These are phyloP conservation scores for Narthecium ossifragum DNA, from an alignment of 106 monocot genomes.

Conservation along the genomic window DNA sequence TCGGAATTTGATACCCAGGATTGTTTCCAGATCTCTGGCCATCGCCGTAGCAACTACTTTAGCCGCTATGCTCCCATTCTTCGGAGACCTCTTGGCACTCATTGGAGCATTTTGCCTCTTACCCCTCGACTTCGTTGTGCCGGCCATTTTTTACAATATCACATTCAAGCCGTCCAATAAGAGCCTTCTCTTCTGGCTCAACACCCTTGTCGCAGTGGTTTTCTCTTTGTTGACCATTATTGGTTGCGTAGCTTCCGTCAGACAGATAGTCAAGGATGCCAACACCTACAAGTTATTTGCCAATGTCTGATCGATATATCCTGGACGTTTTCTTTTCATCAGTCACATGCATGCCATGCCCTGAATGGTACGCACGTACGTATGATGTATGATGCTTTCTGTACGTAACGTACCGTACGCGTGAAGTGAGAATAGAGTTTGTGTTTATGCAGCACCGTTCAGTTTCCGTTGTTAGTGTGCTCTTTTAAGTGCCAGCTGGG, in stretches of 20 bases:
- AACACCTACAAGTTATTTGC: constrained; percentile 28
- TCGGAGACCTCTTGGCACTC: constrained; percentile 74
- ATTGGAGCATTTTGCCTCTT: constrained; percentile 84
- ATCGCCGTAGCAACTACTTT: constrained; percentile 44
- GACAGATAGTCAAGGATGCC: constrained; percentile 42
- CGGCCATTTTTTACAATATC: constrained; percentile 58
- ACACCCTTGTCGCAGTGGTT: constrained; percentile 38
- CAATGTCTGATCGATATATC: constrained; percentile 24
- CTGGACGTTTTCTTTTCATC: too few species aligned
- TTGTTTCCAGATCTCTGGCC: constrained; percentile 52
- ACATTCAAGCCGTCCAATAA: constrained; percentile 65
- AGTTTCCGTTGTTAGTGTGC: too few species aligned
- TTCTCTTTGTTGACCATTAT: constrained; percentile 47
- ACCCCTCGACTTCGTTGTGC: constrained; percentile 84
- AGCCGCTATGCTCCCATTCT: constrained; percentile 92
- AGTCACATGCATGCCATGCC: too few species aligned
- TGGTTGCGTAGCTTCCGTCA: constrained; percentile 33
- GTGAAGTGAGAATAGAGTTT: too few species aligned
- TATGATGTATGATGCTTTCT: too few species aligned
- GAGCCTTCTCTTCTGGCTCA: constrained; percentile 62
- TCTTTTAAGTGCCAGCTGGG: too few species aligned
- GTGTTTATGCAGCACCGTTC: too few species aligned
- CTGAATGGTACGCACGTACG: too few species aligned
- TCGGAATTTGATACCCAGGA: constrained; percentile 62
- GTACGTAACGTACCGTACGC: too few species aligned